phyloP scores from a whole-genome alignment of 768 basidiomycete species.

The Boletus sp. region DNA sequence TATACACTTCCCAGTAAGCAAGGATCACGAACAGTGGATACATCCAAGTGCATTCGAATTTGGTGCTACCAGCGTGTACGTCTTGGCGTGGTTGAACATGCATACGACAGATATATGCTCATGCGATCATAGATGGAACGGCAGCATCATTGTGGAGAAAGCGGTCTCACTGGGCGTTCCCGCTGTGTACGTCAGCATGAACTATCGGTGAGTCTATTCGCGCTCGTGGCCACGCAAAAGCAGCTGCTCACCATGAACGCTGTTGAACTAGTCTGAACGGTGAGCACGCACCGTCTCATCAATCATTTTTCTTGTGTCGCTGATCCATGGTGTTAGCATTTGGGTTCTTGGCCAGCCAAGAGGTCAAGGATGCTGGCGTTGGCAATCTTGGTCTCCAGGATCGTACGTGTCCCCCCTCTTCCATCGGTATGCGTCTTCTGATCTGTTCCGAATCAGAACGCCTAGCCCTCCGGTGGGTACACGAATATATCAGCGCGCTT shows the following conservation, averaged over 20 bases:
- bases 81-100: not conserved
- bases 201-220: conserved; percentile 36
- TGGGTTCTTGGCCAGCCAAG: conserved; percentile 41
- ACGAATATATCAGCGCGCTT: conserved; percentile 55
- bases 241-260: too few relatives aligned
- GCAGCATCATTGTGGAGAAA: conserved; percentile 29
- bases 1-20: not conserved
- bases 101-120: too few relatives aligned
- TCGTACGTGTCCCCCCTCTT: conserved; percentile 20
- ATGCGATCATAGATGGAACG: not conserved
- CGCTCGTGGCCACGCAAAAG: not conserved
- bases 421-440: not conserved
- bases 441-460: conserved; percentile 21
- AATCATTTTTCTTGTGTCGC: not conserved
- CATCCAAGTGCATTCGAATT: conserved; percentile 37
- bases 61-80: conserved; percentile 23
- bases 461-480: conserved; percentile 52
- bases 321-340: conserved; percentile 19
- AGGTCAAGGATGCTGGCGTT: conserved; percentile 39
- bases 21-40: conserved; percentile 27
- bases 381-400: conserved; percentile 53
- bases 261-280: conserved; percentile 3
- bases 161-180: conserved; percentile 33
- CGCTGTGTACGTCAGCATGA: conserved; percentile 39
- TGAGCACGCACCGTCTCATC: not conserved